Evolutionary conservation across 2,329 filamentous ascomycete genomes (phyloP).

Genomic region (Aspergillus sp.): DNA sequence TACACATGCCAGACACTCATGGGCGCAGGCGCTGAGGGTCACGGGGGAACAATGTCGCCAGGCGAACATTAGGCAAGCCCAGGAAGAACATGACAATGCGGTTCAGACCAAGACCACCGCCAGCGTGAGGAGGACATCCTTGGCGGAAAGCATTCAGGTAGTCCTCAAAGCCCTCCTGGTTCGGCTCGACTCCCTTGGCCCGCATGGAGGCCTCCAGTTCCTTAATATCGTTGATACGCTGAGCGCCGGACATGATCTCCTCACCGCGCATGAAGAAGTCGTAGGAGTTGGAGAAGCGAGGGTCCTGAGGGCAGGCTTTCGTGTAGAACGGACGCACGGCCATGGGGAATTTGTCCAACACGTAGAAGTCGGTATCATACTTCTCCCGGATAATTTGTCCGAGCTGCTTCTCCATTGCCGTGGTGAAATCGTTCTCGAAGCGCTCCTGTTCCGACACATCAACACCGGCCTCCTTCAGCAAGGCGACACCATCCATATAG

Average conservation of each 20-base stretch:
- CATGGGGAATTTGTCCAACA: conserved; percentile 94
- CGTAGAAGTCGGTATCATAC: conserved; percentile 93
- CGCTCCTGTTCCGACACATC: conserved; percentile 50
- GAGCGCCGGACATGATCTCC: conserved; percentile 66
- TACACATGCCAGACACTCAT: conserved; percentile 15
- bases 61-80: conserved; percentile 61
- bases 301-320: conserved; percentile 69
- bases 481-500: conserved; percentile 49
- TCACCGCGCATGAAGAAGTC: conserved; percentile 72
- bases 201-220: conserved; percentile 59
- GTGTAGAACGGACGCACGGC: conserved; percentile 88
- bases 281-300: conserved; percentile 65
- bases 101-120: conserved; percentile 65
- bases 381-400: conserved; percentile 83
- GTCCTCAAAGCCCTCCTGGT: conserved; percentile 59
- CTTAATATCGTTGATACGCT: conserved; percentile 63
- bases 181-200: conserved; percentile 59
- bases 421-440: conserved; percentile 48
- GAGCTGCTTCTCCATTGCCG: conserved; percentile 63
- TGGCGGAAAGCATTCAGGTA: conserved; percentile 65
- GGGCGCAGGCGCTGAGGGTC: conserved; percentile 58
- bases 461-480: conserved; percentile 51
- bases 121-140: conserved; percentile 63
- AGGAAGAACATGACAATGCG: conserved; percentile 67
- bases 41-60: conserved; percentile 63